Conservation (phyloP, 257 asterid species). For the Solanum habrochaites region DNA sequence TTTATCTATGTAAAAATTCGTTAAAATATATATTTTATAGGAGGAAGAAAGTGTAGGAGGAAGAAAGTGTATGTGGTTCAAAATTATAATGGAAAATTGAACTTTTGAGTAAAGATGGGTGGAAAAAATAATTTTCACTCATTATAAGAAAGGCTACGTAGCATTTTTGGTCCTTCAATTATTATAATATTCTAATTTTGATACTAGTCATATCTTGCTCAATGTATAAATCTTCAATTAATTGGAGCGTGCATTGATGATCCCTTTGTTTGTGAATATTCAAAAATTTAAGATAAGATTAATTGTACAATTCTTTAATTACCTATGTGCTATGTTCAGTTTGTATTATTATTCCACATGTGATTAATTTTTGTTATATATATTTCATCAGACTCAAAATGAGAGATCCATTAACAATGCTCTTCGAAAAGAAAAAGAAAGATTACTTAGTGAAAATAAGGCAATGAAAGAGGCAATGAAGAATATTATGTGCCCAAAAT, state of each 20-base stretch:
- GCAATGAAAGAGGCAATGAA: constrained; percentile 41
- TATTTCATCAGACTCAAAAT: constrained; percentile 29
- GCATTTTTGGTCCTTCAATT: background rate
- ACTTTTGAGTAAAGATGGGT: background rate
- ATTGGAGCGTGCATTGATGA: too few relatives aligned
- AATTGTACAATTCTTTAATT: too few relatives aligned
- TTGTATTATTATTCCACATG: background rate
- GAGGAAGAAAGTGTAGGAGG: background rate
- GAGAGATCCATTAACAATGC: constrained; percentile 40
- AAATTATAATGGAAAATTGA: background rate
- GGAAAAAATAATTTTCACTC: background rate
- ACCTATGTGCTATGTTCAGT: background rate
- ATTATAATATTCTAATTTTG: background rate
- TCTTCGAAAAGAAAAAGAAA: constrained; percentile 44
- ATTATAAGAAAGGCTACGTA: background rate
- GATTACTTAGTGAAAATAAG: constrained; percentile 34
- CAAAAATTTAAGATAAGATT: background rate
- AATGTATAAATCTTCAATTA: too few relatives aligned
- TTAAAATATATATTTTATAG: too few relatives aligned
- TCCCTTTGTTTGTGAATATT: background rate
- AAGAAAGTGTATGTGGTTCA: background rate
- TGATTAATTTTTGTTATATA: background rate
- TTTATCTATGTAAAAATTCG: background rate
- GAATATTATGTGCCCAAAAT: constrained; percentile 25
- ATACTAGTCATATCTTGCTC: background rate